phyloP scores from a whole-genome alignment of 2,329 filamentous ascomycete genomes.

The Arthrobotrys sphaeroides region DNA sequence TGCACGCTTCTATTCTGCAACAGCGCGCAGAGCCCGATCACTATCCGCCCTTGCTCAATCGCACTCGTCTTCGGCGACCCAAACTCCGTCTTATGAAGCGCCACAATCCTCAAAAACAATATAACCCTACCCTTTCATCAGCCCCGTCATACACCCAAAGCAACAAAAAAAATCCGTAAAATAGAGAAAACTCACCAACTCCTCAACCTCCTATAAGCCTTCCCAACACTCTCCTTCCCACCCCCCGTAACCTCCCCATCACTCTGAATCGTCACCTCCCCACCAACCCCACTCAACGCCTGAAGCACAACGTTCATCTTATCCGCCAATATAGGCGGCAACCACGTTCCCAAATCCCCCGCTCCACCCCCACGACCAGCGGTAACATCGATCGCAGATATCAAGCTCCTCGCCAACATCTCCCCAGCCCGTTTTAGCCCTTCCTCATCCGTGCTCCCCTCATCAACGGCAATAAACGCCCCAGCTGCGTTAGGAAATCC shows the following conservation, averaged over 20 bases:
- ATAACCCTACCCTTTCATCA: constrained; percentile 52
- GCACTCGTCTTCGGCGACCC: constrained; percentile 50
- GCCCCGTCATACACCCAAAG: not conserved
- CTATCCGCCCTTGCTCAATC: constrained; percentile 56
- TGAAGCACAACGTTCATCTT: constrained; percentile 57
- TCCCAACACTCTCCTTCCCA: constrained; percentile 36
- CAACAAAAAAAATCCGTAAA: constrained; percentile 21
- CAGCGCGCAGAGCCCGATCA: constrained; percentile 56
- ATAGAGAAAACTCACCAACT: constrained; percentile 53
- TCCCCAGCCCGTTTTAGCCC: constrained; percentile 55
- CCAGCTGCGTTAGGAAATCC: constrained; percentile 54
- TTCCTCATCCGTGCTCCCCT: constrained; percentile 40
- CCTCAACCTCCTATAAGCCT: constrained; percentile 46
- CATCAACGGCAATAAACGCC: constrained; percentile 54
- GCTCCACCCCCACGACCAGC: constrained; percentile 47
- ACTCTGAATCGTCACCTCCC: constrained; percentile 41
- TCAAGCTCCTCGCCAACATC: constrained; percentile 55
- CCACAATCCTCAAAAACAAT: constrained; percentile 56
- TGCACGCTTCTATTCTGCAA: constrained; percentile 56
- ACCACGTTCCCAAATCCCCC: constrained; percentile 44
- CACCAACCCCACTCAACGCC: constrained; percentile 19
- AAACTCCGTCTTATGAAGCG: constrained; percentile 56
- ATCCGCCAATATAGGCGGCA: constrained; percentile 57
- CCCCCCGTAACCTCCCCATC: constrained; percentile 42
- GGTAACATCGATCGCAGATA: constrained; percentile 58